Percentiles rank a stretch among this genome's conserved stretches.
Evolutionary conservation across 352 stramenopile species (phyloP).

Genomic region (Pythium utonaiense): DNA sequence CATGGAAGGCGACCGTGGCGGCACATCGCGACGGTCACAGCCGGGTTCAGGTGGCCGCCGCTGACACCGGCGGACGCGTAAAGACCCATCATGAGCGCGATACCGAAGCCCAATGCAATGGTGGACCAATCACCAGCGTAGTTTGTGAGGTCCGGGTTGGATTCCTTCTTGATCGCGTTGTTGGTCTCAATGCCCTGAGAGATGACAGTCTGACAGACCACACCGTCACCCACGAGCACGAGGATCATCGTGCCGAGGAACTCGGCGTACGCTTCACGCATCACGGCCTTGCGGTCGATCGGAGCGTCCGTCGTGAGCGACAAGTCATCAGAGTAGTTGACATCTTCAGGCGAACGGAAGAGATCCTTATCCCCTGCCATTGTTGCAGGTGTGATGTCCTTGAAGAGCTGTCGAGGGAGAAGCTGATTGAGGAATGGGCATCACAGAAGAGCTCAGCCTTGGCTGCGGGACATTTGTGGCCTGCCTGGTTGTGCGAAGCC

Average conservation of each 20-base stretch:
- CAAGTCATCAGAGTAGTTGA: constrained; percentile 38
- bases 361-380: constrained; percentile 33
- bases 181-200: constrained; percentile 57
- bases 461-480: too few species aligned
- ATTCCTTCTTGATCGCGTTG: constrained; percentile 45
- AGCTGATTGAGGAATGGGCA: constrained; percentile 15
- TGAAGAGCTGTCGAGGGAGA: constrained; percentile 4
- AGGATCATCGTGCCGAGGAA: constrained; percentile 33
- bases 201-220: constrained; percentile 49
- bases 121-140: constrained; percentile 69
- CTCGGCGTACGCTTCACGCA: constrained; percentile 30
- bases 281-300: constrained; percentile 28
- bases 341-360: constrained; percentile 29
- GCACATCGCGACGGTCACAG: constrained; percentile 65
- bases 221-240: constrained; percentile 30
- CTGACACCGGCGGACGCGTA: constrained; percentile 65
- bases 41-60: constrained; percentile 66
- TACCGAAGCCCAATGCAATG: constrained; percentile 67
- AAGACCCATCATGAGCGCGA: constrained; percentile 66
- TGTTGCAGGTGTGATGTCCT: neutral
- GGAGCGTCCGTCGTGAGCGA: constrained; percentile 45
- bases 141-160: constrained; percentile 39
- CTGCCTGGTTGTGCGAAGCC: neutral
- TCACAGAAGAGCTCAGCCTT: neutral
- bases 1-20: constrained; percentile 55